Evolutionary conservation across 2,329 filamentous ascomycete genomes (phyloP), one percentile per base, ranked within the genome.

Genomic region (Aspergillus viridinutans): DNA sequence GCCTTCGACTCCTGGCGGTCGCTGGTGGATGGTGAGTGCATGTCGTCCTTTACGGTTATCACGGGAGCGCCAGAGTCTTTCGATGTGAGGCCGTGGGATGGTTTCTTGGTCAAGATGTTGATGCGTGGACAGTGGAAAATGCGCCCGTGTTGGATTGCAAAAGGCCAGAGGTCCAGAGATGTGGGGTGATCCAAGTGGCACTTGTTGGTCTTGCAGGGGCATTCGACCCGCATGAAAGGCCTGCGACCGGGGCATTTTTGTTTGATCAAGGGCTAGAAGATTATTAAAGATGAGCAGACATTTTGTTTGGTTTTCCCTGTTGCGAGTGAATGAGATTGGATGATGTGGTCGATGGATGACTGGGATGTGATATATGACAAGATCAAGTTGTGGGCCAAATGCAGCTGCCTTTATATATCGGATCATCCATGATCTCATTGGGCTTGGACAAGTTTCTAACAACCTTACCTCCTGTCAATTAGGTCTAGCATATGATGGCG

Each of bases 1-100:
- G 6, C 63, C 61, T 2, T 14, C 0, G 63, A 58, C 8, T 67
- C 60, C 40, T 32, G 47, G 52, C 69, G 57, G 49, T 50, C 51
- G 49, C 52, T 64, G 67, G 9, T 69, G 67, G 4, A 78, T 64
- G 12, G 64, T 58, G 14, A 79, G 60, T 4, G 74, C 69, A 67
- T 80, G 77, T n/a, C 77, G 73, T 40, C 78, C 77, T 66, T 80
- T 80, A 25, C 78, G 70, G 61, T 80, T 80, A 61, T 80, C 76
- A 47, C 78, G 72, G 25, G 77, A 75, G 26, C 76, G 70, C 73
- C 76, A 80, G 48, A 77, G 63, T 50, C 72, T 69, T 35, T 67
- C 66, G 55, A 60, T 56, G 53, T 45, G 12, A 7, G 57, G 28
- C 42, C n/a, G 23, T 42, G 58, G 43, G 52, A 53, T 57, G 32